Evolutionary conservation across 73 alveolate genomes (phyloP).

Genomic region (Paramecium pentaurelia): DNA sequence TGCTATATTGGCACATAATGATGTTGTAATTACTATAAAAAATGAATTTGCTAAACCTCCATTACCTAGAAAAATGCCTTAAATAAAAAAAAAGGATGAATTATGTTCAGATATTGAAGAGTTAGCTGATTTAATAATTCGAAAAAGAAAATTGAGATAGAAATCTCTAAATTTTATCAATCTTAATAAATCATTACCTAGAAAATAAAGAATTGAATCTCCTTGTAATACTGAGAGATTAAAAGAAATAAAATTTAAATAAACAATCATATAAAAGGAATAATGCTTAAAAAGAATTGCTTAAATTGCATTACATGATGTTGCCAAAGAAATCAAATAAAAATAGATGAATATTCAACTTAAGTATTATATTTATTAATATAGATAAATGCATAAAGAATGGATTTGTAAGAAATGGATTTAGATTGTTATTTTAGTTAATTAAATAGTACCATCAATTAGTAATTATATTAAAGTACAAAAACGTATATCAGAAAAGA

Average conservation of each 20-base stretch:
- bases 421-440: not conserved
- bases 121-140: not conserved
- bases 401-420: not conserved
- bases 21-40: not conserved
- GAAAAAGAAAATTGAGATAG: not conserved
- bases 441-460: not conserved
- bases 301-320: slow-evolving; percentile 12
- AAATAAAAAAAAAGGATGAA: not conserved
- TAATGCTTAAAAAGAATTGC: not conserved
- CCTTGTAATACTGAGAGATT: not conserved
- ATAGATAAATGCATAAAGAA: not conserved
- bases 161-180: not conserved
- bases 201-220: not conserved
- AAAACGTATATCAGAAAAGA: not conserved
- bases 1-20: not conserved
- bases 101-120: not conserved
- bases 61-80: not conserved
- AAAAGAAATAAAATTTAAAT: not conserved
- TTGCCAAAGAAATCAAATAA: not conserved
- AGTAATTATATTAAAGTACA: not conserved
- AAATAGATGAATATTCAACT: not conserved
- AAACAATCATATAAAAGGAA: not conserved
- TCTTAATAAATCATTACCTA: not conserved
- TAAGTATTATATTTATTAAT: not conserved
- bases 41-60: slow-evolving; percentile 32